Evolutionary conservation across 768 basidiomycete species (phyloP).

Genomic region (Calvatia gigantea): DNA sequence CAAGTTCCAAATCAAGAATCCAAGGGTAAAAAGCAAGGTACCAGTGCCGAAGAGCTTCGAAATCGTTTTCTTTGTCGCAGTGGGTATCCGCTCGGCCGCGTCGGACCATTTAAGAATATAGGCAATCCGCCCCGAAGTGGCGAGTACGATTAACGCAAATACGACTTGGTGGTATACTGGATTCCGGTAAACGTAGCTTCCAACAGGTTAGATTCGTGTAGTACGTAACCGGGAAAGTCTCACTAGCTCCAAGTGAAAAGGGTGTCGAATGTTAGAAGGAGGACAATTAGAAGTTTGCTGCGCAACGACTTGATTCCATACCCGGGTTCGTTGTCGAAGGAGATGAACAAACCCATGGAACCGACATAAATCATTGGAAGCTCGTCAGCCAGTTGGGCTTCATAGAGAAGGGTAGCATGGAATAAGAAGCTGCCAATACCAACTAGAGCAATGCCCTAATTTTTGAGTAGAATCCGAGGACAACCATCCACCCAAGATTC

Average conservation of each 20-base stretch:
- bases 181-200: constrained; percentile 63
- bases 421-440: constrained; percentile 79
- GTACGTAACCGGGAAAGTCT: constrained; percentile 23
- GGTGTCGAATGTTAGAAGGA: constrained; percentile 45
- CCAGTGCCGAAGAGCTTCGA: constrained; percentile 49
- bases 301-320: constrained; percentile 35
- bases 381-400: constrained; percentile 80
- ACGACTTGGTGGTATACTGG: constrained; percentile 79
- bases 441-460: constrained; percentile 62
- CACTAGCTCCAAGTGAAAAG: constrained; percentile 75
- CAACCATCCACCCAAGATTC: not conserved
- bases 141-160: constrained; percentile 58
- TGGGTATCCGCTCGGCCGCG: constrained; percentile 35
- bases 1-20: constrained; percentile 76
- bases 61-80: constrained; percentile 37
- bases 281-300: constrained; percentile 36
- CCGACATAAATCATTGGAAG: constrained; percentile 79
- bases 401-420: constrained; percentile 72
- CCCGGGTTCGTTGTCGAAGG: constrained; percentile 56
- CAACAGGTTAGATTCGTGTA: constrained; percentile 9
- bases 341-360: constrained; percentile 54
- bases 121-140: constrained; percentile 40
- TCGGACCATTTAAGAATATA: constrained; percentile 50
- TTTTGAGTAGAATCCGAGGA: not conserved
- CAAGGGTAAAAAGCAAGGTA: constrained; percentile 51